Conservation (phyloP, 2,329 filamentous ascomycete species). For the Fusarium annulatum region DNA sequence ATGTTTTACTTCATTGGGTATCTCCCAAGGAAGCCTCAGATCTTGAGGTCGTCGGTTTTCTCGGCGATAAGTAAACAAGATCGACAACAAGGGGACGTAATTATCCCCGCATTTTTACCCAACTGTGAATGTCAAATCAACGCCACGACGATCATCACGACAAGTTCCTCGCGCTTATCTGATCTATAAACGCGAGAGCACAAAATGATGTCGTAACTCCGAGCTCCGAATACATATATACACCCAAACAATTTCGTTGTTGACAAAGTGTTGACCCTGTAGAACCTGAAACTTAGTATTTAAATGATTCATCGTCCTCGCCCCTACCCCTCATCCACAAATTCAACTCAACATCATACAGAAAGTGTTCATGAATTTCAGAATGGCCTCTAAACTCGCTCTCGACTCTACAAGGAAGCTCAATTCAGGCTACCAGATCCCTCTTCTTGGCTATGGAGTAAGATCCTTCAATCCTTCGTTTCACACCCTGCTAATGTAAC, state of each 20-base stretch:
- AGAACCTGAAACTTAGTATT: neutral
- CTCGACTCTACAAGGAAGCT: constrained; percentile 63
- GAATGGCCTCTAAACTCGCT: constrained; percentile 59
- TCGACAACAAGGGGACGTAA: neutral
- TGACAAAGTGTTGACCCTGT: neutral
- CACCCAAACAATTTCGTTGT: neutral
- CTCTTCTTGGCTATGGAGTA: constrained; percentile 65
- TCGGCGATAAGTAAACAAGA: neutral
- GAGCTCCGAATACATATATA: neutral
- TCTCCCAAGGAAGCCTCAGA: no score
- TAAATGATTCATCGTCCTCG: constrained; percentile 11
- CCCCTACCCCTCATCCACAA: constrained; percentile 16
- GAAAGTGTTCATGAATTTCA: constrained; percentile 37
- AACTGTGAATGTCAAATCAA: neutral
- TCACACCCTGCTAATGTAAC: constrained; percentile 12
- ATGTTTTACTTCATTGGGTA: neutral
- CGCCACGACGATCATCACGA: neutral
- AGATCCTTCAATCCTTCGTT: constrained; percentile 32
- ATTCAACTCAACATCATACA: neutral
- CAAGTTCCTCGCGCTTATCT: neutral
- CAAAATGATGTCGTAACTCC: neutral
- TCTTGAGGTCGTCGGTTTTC: neutral
- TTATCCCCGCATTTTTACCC: neutral
- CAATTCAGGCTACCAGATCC: constrained; percentile 65
- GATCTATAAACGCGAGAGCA: neutral